phyloP scores from a whole-genome alignment of 2,329 filamentous ascomycete genomes.

The Exophiala viscosa region DNA sequence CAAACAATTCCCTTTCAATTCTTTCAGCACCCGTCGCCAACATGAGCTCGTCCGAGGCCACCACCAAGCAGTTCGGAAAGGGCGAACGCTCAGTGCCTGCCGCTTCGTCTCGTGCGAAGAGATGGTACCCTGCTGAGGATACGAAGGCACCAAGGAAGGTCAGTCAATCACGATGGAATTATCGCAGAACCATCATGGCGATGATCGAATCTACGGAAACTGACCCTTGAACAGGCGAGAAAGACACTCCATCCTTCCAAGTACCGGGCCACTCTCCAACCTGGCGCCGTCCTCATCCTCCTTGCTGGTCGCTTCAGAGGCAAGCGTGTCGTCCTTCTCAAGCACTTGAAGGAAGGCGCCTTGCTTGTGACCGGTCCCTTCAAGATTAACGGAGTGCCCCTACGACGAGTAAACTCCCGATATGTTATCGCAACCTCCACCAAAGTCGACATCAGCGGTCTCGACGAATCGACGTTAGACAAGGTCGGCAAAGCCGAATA shows the following conservation, averaged over 20 bases:
- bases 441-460: conserved; percentile 62
- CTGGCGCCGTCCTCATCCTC: conserved; percentile 96
- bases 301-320: conserved; percentile 99
- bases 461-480: conserved; percentile 68
- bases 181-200: background rate
- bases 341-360: conserved; percentile 94
- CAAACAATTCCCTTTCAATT: background rate
- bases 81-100: conserved; percentile 87
- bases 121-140: conserved; percentile 98
- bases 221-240: conserved; percentile 64
- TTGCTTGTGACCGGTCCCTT: conserved; percentile 99
- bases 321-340: conserved; percentile 99
- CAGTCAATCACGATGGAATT: conserved; percentile 47
- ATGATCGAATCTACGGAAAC: background rate
- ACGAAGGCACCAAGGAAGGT: conserved; percentile 88
- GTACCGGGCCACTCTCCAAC: conserved; percentile 83
- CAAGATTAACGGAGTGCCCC: conserved; percentile 99
- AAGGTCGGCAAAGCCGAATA: conserved; percentile 90
- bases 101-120: conserved; percentile 86
- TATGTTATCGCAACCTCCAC: conserved; percentile 51
- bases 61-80: conserved; percentile 96
- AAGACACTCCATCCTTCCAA: conserved; percentile 87
- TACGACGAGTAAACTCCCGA: conserved; percentile 65
- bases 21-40: conserved; percentile 36
- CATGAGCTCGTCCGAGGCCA: conserved; percentile 30